These are phyloP conservation scores for Arabis alpina DNA, from an alignment of 345 rosid species.

Conservation along the genomic window DNA sequence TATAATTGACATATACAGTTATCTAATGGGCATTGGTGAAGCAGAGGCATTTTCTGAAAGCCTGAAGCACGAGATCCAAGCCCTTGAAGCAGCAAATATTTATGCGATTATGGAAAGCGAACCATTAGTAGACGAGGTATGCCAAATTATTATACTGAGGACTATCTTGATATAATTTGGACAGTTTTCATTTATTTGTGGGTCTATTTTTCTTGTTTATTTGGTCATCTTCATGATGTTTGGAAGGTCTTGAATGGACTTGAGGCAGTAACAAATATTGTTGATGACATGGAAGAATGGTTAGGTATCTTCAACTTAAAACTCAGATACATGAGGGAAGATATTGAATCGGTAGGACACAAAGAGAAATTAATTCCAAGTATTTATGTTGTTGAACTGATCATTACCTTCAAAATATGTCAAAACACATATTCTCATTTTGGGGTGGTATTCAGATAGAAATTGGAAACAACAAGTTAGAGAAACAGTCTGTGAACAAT, in stretches of 20 bases:
- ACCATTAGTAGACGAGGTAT: slow-evolving; percentile 89
- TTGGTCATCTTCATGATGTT: slow-evolving; percentile 28
- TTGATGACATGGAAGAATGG: slow-evolving; percentile 99
- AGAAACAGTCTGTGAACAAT: slow-evolving; percentile 95
- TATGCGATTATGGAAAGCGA: slow-evolving; percentile 98
- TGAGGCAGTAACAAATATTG: slow-evolving; percentile 88
- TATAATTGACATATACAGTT: slow-evolving; percentile 51
- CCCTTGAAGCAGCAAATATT: slow-evolving; percentile 99
- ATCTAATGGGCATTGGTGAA: slow-evolving; percentile 97
- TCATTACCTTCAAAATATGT: slow-evolving; percentile 8
- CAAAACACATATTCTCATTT: slow-evolving; percentile 23
- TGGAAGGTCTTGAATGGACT: slow-evolving; percentile 89
- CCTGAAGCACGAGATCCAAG: slow-evolving; percentile 94
- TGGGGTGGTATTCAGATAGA: slow-evolving; percentile 70
- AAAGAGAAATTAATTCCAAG: slow-evolving; percentile 6
- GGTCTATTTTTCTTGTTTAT: slow-evolving; percentile 15
- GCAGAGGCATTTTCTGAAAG: slow-evolving; percentile 99
- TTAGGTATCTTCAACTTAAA: slow-evolving; percentile 92
- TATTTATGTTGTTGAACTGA: slow-evolving; percentile 17
- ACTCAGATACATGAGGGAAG: slow-evolving; percentile 99
- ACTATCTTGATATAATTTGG: slow-evolving; percentile 5
- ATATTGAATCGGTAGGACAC: slow-evolving; percentile 81
- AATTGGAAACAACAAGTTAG: slow-evolving; percentile 93
- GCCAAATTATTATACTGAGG: not conserved
- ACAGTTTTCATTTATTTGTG: not conserved